phyloP scores from a whole-genome alignment of 768 basidiomycete species.

The Rhizopogon sp. region DNA sequence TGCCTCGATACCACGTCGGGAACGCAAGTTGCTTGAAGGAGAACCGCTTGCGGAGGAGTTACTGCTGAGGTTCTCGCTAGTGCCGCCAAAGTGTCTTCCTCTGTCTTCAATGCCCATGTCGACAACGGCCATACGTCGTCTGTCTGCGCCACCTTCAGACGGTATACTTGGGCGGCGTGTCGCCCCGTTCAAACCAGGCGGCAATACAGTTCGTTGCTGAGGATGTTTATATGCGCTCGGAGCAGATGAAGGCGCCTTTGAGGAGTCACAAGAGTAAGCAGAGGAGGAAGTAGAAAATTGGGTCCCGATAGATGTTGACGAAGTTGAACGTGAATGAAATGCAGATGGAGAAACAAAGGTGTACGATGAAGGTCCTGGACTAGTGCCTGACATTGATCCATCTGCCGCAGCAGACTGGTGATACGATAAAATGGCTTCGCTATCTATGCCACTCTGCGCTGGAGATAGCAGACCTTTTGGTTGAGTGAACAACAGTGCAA shows the following conservation, averaged over 20 bases:
- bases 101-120: conserved; percentile 40
- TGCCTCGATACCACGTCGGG: conserved; percentile 36
- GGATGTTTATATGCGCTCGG: conserved; percentile 13
- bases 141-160: conserved; percentile 57
- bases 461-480: background rate
- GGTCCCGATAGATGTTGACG: conserved; percentile 10
- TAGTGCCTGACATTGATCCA: conserved; percentile 8
- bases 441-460: conserved; percentile 19
- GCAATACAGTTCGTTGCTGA: conserved; percentile 17
- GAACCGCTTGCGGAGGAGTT: conserved; percentile 22
- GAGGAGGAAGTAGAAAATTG: conserved; percentile 40
- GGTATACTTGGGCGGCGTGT: conserved; percentile 46
- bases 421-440: conserved; percentile 44
- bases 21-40: conserved; percentile 26
- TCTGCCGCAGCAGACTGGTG: conserved; percentile 52
- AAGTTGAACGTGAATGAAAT: conserved; percentile 5
- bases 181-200: conserved; percentile 23
- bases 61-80: conserved; percentile 5
- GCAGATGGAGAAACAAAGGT: background rate
- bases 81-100: too few relatives aligned
- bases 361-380: conserved; percentile 11
- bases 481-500: background rate
- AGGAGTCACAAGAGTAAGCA: conserved; percentile 46
- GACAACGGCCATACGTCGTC: conserved; percentile 63
- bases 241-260: conserved; percentile 12